These are phyloP conservation scores for Elsinoe fawcettii DNA, from an alignment of 2,329 filamentous ascomycete genomes.

Conservation along the genomic window DNA sequence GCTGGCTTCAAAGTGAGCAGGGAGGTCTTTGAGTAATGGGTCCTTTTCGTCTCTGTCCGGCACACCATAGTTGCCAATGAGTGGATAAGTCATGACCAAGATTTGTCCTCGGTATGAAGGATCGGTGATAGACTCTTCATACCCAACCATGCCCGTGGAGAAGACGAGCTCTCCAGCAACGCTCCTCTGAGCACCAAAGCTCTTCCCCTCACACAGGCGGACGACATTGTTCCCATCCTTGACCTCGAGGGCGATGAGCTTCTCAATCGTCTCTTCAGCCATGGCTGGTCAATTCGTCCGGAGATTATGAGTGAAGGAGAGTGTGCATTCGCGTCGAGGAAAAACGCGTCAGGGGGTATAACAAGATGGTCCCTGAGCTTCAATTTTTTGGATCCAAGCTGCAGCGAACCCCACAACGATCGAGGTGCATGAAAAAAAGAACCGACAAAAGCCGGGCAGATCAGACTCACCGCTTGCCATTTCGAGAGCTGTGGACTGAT, in stretches of 20 bases:
- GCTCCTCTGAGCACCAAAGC: constrained; percentile 92
- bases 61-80: constrained; percentile 96
- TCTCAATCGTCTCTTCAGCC: constrained; percentile 20
- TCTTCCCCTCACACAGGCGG: constrained; percentile 76
- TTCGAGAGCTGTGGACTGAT: neutral
- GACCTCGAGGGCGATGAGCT: constrained; percentile 75
- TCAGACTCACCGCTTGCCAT: constrained; percentile 13
- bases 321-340: constrained; percentile 4
- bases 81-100: constrained; percentile 88
- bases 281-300: constrained; percentile 13
- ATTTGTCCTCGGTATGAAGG: constrained; percentile 89
- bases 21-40: constrained; percentile 73
- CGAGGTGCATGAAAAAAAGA: constrained; percentile 11
- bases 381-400: constrained; percentile 11
- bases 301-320: neutral
- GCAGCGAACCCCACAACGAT: neutral
- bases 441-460: constrained; percentile 8
- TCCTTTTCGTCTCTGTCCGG: constrained; percentile 80
- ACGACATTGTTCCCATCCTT: constrained; percentile 64
- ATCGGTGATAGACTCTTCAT: constrained; percentile 86
- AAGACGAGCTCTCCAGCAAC: constrained; percentile 96
- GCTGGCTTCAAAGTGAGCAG: constrained; percentile 85
- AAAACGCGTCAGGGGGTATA: constrained; percentile 14
- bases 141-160: constrained; percentile 98
- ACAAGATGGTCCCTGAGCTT: constrained; percentile 3